Conservation (phyloP, 257 asterid species). For the Paulownia fortunei region DNA sequence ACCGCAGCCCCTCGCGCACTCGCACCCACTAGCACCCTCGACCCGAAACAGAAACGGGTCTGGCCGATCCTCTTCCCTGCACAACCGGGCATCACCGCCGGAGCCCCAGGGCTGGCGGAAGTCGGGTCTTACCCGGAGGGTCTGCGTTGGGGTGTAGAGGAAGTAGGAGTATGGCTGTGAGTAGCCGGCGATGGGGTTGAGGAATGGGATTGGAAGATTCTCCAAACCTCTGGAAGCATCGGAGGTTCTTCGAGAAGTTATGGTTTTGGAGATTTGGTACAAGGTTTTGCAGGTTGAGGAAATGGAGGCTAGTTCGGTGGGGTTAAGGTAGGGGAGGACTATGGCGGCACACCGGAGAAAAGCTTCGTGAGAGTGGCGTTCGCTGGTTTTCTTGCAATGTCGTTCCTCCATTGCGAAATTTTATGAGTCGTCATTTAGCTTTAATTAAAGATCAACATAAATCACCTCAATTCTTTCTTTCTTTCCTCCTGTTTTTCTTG, state of each 20-base stretch:
- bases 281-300: slow-evolving; percentile 69
- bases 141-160: slow-evolving; percentile 66
- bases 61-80: neutral
- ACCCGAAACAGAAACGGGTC: slow-evolving; percentile 74
- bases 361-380: slow-evolving; percentile 26
- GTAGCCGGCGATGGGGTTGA: slow-evolving; percentile 49
- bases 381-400: neutral
- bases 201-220: slow-evolving; percentile 66
- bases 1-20: slow-evolving; percentile 52
- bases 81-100: slow-evolving; percentile 25
- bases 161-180: slow-evolving; percentile 65
- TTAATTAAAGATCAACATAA: too few species aligned
- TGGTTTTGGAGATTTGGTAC: slow-evolving; percentile 44
- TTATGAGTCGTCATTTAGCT: neutral
- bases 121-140: slow-evolving; percentile 32
- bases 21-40: slow-evolving; percentile 69
- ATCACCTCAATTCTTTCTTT: too few species aligned
- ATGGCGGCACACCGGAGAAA: slow-evolving; percentile 56
- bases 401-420: slow-evolving; percentile 27
- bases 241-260: slow-evolving; percentile 58
- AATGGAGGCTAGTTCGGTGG: slow-evolving; percentile 57
- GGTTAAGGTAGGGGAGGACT: slow-evolving; percentile 69
- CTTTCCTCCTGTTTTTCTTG: too few species aligned
- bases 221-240: slow-evolving; percentile 77
- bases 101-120: slow-evolving; percentile 71